Evolutionary conservation across 306 rosid genomes (phyloP).

Genomic region (Medicago lupulina): DNA sequence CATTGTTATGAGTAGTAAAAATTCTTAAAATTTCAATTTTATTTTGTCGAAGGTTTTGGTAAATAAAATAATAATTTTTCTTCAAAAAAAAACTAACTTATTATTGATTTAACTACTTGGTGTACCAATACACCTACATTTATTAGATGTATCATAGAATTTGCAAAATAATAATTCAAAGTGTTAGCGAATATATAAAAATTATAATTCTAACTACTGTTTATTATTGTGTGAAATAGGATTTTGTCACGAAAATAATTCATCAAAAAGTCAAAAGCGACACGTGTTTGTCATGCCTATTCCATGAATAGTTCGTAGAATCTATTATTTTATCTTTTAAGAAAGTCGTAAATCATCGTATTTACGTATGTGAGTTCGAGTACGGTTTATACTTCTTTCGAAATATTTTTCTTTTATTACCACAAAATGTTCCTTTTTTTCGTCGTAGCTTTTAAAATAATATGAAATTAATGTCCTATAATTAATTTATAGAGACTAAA

Average conservation of each 20-base stretch:
- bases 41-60: no score
- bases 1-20: no score
- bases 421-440: neutral
- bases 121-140: no score
- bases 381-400: neutral
- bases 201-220: neutral
- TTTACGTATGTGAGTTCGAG: neutral
- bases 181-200: neutral
- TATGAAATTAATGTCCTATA: neutral
- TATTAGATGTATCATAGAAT: no score
- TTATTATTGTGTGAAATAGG: neutral
- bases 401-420: neutral
- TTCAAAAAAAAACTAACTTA: no score
- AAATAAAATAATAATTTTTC: no score
- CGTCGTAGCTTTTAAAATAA: neutral
- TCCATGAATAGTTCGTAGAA: neutral
- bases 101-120: no score
- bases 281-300: neutral
- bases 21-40: no score
- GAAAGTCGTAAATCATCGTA: neutral
- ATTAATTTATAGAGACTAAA: neutral
- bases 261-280: neutral
- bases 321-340: neutral
- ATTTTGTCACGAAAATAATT: neutral
- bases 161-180: slow-evolving; percentile 2